Percentiles rank a stretch among this genome's conserved stretches.
These are phyloP conservation scores for Morella rubra DNA, from an alignment of 306 rosid genomes.

Conservation along the genomic window DNA sequence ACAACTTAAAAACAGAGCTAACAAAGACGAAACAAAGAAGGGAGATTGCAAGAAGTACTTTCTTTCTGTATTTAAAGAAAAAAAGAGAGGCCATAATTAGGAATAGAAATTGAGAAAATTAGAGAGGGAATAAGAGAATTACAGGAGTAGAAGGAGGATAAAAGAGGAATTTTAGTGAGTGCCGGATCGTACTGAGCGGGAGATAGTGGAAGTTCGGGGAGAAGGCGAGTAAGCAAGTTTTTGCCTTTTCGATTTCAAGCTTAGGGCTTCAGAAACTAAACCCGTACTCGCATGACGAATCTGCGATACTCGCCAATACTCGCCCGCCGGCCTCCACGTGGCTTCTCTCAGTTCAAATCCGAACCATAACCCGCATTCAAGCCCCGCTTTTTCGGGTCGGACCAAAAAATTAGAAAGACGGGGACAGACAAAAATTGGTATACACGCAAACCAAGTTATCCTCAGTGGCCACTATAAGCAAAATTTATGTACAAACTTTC, in stretches of 20 bases:
- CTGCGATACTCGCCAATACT: neutral
- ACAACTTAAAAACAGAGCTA: neutral
- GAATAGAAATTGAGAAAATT: too few relatives aligned
- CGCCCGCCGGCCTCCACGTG: neutral
- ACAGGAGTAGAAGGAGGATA: neutral
- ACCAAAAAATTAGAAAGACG: neutral
- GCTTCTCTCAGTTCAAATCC: neutral
- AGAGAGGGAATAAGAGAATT: neutral
- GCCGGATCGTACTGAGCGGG: neutral
- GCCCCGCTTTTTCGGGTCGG: neutral
- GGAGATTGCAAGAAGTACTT: neutral
- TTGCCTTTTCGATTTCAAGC: neutral
- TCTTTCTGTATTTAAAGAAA: too few relatives aligned
- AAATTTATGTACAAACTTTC: too few relatives aligned
- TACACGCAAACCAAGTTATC: too few relatives aligned
- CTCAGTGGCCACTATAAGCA: too few relatives aligned
- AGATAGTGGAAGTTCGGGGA: neutral
- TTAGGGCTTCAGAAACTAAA: conserved; percentile 8
- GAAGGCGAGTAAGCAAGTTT: conserved; percentile 6
- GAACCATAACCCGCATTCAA: neutral
- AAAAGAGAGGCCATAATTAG: neutral
- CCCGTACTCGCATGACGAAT: neutral
- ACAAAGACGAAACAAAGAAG: neutral
- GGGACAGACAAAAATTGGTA: too few relatives aligned
- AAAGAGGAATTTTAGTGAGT: neutral